Percentiles rank a stretch among this genome's conserved stretches.
phyloP scores from a whole-genome alignment of 441 rosid genomes.

The Corymbia calophylla region DNA sequence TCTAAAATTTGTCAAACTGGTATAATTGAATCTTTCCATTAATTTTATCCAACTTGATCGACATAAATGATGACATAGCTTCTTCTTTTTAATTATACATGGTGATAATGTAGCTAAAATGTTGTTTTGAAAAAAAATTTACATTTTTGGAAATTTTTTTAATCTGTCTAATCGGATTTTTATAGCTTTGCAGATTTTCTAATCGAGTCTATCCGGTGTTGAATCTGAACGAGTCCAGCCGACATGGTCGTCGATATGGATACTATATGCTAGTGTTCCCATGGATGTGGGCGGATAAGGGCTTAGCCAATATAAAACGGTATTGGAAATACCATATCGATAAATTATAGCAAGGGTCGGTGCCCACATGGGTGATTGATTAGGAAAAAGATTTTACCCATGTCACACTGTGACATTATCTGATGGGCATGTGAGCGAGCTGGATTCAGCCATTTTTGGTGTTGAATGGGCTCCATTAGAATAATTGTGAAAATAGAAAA shows the following conservation, averaged over 20 bases:
- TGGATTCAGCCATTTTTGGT: background rate
- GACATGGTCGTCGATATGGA: fast-evolving
- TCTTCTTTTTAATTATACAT: too few species aligned
- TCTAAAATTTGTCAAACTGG: too few species aligned
- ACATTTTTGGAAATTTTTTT: too few species aligned
- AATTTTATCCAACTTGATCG: too few species aligned
- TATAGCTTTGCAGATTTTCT: background rate
- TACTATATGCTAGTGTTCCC: fast-evolving
- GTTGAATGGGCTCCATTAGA: background rate
- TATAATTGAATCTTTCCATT: too few species aligned
- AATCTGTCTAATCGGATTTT: background rate
- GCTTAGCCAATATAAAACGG: background rate
- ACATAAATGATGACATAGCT: too few species aligned
- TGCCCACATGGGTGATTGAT: background rate
- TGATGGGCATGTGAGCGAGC: too few species aligned
- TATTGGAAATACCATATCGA: too few species aligned
- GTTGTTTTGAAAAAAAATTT: too few species aligned
- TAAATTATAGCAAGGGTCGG: too few species aligned
- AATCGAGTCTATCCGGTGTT: fast-evolving
- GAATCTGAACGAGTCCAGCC: background rate
- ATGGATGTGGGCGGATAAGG: background rate
- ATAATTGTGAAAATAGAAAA: background rate
- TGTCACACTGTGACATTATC: background rate
- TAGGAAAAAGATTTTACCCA: background rate
- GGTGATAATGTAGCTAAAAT: too few species aligned